phyloP scores from a whole-genome alignment of 2,329 filamentous ascomycete species.

The Fusarium sp. region DNA sequence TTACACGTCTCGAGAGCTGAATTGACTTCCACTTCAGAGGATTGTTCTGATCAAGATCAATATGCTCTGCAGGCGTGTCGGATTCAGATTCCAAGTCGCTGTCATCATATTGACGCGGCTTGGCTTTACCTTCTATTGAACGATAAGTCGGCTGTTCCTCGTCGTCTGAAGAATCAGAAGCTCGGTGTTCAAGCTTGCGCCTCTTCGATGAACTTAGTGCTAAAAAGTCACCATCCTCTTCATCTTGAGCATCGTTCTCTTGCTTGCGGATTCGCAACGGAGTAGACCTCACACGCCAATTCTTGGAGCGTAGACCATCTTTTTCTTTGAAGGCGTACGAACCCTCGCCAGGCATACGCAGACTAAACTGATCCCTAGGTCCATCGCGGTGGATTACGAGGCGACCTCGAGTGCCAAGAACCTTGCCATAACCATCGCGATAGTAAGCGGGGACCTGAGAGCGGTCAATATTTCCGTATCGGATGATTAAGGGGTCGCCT shows the following conservation, averaged over 20 bases:
- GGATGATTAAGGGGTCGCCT: constrained; percentile 81
- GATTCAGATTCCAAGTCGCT: constrained; percentile 65
- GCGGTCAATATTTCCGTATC: constrained; percentile 80
- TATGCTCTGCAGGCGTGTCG: constrained; percentile 57
- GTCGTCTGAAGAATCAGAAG: constrained; percentile 58
- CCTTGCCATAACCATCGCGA: constrained; percentile 74
- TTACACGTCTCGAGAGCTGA: constrained; percentile 73
- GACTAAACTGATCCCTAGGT: constrained; percentile 67
- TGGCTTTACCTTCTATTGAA: constrained; percentile 75
- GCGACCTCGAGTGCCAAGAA: constrained; percentile 74
- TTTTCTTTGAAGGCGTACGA: constrained; percentile 55
- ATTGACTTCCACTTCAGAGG: constrained; percentile 68
- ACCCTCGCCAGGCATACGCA: constrained; percentile 60
- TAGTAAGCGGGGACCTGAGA: constrained; percentile 79
- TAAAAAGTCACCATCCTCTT: constrained; percentile 62
- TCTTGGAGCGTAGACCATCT: constrained; percentile 62
- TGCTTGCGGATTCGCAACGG: constrained; percentile 57
- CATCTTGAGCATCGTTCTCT: constrained; percentile 39
- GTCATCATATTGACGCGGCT: constrained; percentile 60
- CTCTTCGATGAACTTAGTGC: constrained; percentile 60
- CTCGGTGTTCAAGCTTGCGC: constrained; percentile 53
- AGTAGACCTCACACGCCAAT: constrained; percentile 54
- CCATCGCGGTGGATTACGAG: constrained; percentile 77
- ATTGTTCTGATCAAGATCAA: constrained; percentile 54
- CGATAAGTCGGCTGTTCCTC: constrained; percentile 70